phyloP scores from a whole-genome alignment of 108 stramenopile genomes.

The Aureococcus anophagefferens region DNA sequence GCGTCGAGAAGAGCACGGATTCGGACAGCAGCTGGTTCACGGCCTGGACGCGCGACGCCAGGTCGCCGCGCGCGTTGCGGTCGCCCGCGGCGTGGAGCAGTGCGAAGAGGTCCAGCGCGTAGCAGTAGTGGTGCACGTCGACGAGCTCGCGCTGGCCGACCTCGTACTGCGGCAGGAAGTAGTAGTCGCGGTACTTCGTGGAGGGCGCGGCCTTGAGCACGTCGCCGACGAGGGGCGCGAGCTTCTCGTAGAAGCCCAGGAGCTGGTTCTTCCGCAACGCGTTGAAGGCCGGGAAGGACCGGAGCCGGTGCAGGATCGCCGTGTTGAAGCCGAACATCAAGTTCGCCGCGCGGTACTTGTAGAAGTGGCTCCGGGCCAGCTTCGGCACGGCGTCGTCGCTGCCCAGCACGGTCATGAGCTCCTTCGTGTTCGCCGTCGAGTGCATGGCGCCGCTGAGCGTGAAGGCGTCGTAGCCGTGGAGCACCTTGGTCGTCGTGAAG shows the following conservation, averaged over 20 bases:
- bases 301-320: constrained; percentile 30
- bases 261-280: constrained; percentile 49
- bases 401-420: constrained; percentile 19
- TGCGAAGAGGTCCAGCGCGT: constrained; percentile 40
- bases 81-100: constrained; percentile 23
- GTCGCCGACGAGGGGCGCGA: constrained; percentile 19
- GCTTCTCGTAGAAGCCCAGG: constrained; percentile 31
- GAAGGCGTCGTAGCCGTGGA: constrained; percentile 42
- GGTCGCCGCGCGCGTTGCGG: not conserved
- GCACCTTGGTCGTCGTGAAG: constrained; percentile 25
- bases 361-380: constrained; percentile 36
- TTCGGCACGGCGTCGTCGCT: constrained; percentile 34
- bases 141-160: constrained; percentile 45
- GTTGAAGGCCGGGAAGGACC: constrained; percentile 35
- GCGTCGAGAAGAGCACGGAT: constrained; percentile 36
- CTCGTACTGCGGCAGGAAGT: constrained; percentile 48
- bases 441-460: constrained; percentile 35
- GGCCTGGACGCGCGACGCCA: constrained; percentile 26
- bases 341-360: constrained; percentile 44
- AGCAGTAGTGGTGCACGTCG: constrained; percentile 43
- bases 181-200: not conserved
- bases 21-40: constrained; percentile 29
- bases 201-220: not conserved
- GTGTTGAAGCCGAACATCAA: constrained; percentile 50
- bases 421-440: constrained; percentile 41